These are phyloP conservation scores for Gloeopeniophorella convolvens DNA, from an alignment of 768 basidiomycete species.

Conservation along the genomic window DNA sequence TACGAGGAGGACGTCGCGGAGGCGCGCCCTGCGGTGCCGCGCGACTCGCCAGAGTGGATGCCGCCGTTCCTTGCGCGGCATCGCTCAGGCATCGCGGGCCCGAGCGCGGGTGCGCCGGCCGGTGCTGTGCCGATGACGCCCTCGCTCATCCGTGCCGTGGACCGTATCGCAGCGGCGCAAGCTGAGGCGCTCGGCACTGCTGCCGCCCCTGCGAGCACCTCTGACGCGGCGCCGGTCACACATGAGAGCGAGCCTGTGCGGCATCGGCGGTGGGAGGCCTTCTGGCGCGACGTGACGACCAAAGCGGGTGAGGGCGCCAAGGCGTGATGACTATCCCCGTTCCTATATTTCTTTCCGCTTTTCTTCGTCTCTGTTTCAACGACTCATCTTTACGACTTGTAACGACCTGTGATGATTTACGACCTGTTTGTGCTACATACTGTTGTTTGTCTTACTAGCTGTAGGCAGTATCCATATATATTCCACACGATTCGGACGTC, in stretches of 20 bases:
- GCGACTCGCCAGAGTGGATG: slow-evolving; percentile 35
- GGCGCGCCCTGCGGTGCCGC: not conserved
- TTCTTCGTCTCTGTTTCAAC: not conserved
- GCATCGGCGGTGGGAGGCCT: slow-evolving; percentile 15
- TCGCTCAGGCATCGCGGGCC: slow-evolving; percentile 4
- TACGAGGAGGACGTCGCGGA: slow-evolving; percentile 26
- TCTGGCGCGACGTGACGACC: slow-evolving; percentile 17
- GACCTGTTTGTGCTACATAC: slow-evolving; percentile 6
- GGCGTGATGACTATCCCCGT: not conserved
- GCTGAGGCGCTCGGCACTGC: slow-evolving; percentile 4
- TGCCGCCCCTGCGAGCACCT: not conserved
- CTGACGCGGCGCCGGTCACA: not conserved
- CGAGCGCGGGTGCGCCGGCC: slow-evolving; percentile 17
- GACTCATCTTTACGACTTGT: not conserved
- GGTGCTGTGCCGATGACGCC: slow-evolving; percentile 55
- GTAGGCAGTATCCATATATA: slow-evolving; percentile 5
- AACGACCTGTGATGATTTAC: not conserved
- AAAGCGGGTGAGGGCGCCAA: slow-evolving; percentile 7
- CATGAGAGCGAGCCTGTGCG: not conserved
- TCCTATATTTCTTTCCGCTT: not conserved
- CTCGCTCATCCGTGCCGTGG: slow-evolving; percentile 56
- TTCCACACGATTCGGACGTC: too few species aligned
- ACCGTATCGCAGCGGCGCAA: slow-evolving; percentile 52
- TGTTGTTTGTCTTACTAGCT: slow-evolving; percentile 14
- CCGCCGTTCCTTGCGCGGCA: slow-evolving; percentile 46